These are phyloP conservation scores for Calonectria montana DNA, from an alignment of 2,329 filamentous ascomycete genomes.

Conservation along the genomic window DNA sequence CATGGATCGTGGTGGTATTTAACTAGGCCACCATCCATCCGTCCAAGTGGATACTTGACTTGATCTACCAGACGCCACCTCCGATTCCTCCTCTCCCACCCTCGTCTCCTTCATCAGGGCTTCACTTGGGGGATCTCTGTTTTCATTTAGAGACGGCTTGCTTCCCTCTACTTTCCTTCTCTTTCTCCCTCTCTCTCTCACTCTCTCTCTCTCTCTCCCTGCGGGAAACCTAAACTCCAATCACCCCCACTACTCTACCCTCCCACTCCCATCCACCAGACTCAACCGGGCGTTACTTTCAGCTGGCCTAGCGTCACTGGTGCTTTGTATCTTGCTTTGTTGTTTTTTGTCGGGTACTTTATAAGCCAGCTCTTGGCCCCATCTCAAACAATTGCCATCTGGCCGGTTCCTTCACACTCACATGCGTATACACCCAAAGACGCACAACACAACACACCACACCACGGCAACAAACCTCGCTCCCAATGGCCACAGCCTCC, in stretches of 20 bases:
- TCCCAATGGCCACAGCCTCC: slow-evolving; percentile 24
- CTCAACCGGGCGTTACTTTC: neutral
- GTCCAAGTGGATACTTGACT: neutral
- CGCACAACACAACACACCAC: neutral
- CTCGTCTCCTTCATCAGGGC: neutral
- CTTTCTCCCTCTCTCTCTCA: neutral
- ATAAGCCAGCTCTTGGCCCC: slow-evolving; percentile 17
- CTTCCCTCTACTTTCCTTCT: neutral
- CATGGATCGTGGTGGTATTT: neutral
- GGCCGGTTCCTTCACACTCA: neutral
- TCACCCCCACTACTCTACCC: neutral
- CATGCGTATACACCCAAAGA: neutral
- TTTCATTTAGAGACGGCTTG: neutral
- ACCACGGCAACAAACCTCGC: neutral
- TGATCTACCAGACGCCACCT: neutral
- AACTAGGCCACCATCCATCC: neutral
- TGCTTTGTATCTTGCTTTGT: neutral
- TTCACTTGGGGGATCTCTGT: neutral
- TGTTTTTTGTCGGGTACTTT: neutral
- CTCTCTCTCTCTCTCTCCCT: neutral
- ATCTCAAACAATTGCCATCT: neutral
- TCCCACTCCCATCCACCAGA: neutral
- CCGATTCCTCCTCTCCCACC: neutral
- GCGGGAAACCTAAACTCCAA: neutral
- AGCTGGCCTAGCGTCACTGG: neutral